Conservation (phyloP, 257 asterid genomes). For the Buddleja alternifolia region DNA sequence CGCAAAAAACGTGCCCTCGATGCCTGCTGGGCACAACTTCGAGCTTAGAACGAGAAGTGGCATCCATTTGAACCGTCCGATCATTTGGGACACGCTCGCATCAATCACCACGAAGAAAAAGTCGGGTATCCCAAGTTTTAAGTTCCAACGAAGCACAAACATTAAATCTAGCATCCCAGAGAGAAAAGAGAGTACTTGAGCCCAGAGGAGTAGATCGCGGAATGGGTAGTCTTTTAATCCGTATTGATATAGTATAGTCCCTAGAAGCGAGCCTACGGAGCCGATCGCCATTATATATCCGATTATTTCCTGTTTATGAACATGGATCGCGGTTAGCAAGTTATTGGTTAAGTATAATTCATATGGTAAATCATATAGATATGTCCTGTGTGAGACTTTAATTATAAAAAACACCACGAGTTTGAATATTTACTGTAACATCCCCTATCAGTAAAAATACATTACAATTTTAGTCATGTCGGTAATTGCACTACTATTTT, state of each 20-base stretch:
- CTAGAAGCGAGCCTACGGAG: slow-evolving; percentile 77
- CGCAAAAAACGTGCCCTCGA: slow-evolving; percentile 92
- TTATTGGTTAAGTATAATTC: no score
- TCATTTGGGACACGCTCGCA: slow-evolving; percentile 75
- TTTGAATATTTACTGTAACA: no score
- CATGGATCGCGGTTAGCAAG: not conserved
- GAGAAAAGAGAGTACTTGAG: slow-evolving; percentile 67
- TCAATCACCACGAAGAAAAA: slow-evolving; percentile 71
- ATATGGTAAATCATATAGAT: no score
- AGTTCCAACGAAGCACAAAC: slow-evolving; percentile 76
- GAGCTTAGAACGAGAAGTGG: slow-evolving; percentile 91
- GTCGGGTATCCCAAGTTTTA: slow-evolving; percentile 71
- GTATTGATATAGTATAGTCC: slow-evolving; percentile 72
- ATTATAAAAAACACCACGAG: no score
- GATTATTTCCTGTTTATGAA: slow-evolving; percentile 61
- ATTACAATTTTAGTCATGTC: no score
- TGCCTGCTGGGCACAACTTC: slow-evolving; percentile 86
- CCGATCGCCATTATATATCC: slow-evolving; percentile 86
- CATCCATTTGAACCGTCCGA: slow-evolving; percentile 91
- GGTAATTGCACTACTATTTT: no score
- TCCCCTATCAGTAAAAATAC: no score
- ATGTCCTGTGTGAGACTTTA: no score
- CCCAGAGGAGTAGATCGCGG: slow-evolving; percentile 80
- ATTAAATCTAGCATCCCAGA: slow-evolving; percentile 82
- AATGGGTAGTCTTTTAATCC: slow-evolving; percentile 72